Evolutionary conservation across 495 filamentous ascomycete genomes (phyloP).

Genomic region (Patellaria atrata): DNA sequence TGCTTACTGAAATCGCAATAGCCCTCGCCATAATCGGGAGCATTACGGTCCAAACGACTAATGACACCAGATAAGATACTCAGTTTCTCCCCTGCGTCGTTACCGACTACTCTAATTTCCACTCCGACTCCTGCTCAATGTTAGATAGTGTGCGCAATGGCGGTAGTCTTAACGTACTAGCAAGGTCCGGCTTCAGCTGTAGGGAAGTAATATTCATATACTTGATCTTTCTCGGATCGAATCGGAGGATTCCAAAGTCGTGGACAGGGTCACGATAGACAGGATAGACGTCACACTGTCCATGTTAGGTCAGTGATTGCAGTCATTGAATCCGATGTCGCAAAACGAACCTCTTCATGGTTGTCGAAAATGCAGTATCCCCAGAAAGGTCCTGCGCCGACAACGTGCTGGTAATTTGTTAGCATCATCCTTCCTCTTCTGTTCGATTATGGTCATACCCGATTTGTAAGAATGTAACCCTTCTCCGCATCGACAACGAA

Average conservation of each 20-base stretch:
- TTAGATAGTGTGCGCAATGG: not conserved
- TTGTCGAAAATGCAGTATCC: conserved; percentile 97
- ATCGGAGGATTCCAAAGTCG: conserved; percentile 93
- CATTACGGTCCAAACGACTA: conserved; percentile 87
- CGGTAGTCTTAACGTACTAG: conserved; percentile 14
- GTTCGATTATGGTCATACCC: conserved; percentile 8
- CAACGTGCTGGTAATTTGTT: conserved; percentile 78
- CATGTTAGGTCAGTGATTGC: conserved; percentile 3
- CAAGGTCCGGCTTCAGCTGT: conserved; percentile 67
- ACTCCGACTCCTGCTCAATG: conserved; percentile 46
- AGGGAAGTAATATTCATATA: conserved; percentile 83
- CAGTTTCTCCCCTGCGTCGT: conserved; percentile 96
- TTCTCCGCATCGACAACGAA: conserved; percentile 95
- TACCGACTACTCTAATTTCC: conserved; percentile 94
- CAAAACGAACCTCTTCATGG: conserved; percentile 53
- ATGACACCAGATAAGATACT: conserved; percentile 97
- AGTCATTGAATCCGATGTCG: not conserved
- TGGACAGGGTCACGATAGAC: conserved; percentile 97
- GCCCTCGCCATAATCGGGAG: conserved; percentile 93
- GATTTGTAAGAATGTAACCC: conserved; percentile 42
- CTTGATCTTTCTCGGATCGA: conserved; percentile 88
- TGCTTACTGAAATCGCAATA: conserved; percentile 79
- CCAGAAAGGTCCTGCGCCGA: conserved; percentile 94
- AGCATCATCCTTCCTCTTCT: conserved; percentile 16
- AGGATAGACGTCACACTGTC: conserved; percentile 83